Percentiles rank a stretch among this genome's conserved stretches.
These are phyloP conservation scores for Globisporangium rhizosaccharum DNA, from an alignment of 352 stramenopile genomes.

Conservation along the genomic window DNA sequence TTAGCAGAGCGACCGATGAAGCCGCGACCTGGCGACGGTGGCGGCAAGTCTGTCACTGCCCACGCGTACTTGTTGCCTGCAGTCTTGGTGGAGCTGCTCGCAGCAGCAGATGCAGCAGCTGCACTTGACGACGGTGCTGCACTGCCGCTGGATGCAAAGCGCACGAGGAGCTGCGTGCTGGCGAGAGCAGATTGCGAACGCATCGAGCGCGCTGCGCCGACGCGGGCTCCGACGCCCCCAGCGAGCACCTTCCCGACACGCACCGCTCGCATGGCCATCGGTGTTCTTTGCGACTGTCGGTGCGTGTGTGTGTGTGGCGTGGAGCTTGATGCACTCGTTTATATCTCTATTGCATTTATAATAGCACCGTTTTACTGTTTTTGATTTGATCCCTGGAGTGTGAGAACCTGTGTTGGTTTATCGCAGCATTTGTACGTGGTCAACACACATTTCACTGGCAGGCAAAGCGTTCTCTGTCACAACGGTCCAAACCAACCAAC, in stretches of 20 bases:
- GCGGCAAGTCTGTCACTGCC: conserved; percentile 75
- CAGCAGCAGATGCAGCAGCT: neutral
- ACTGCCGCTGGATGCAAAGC: conserved; percentile 18
- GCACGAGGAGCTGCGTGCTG: conserved; percentile 13
- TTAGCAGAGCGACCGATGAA: conserved; percentile 71
- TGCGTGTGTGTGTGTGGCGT: no score
- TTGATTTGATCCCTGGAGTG: no score
- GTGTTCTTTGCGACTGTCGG: neutral
- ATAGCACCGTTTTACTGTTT: no score
- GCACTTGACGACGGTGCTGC: conserved; percentile 1
- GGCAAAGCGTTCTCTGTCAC: no score
- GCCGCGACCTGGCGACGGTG: conserved; percentile 65
- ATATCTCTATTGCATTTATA: no score
- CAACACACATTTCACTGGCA: no score
- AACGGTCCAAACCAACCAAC: conserved; percentile 13
- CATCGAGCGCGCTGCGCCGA: neutral
- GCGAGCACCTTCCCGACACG: conserved; percentile 9
- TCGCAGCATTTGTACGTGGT: no score
- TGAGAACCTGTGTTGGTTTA: no score
- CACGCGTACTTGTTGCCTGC: conserved; percentile 59
- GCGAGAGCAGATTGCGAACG: neutral
- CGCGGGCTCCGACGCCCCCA: neutral
- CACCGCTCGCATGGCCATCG: conserved; percentile 11
- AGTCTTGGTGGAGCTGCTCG: conserved; percentile 5
- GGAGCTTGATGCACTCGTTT: no score